Conservation (phyloP, 495 filamentous ascomycete genomes). For the Neurospora tetraspora region DNA sequence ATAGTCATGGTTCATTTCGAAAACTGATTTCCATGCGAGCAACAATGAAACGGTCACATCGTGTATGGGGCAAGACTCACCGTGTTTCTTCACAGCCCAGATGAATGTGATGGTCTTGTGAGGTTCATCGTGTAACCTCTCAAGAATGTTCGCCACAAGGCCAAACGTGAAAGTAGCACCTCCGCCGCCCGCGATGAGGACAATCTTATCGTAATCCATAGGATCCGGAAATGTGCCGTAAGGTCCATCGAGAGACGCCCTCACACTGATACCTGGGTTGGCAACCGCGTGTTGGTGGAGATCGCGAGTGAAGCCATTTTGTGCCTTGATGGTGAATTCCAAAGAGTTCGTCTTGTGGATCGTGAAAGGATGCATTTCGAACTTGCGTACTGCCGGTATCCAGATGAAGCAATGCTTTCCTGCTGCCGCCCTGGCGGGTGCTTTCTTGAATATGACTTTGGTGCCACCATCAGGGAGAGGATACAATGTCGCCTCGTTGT, state of each 20-base stretch:
- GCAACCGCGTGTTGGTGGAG: slow-evolving; percentile 40
- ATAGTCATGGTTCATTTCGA: background rate
- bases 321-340: slow-evolving; percentile 45
- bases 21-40: background rate
- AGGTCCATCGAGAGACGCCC: slow-evolving; percentile 46
- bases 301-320: slow-evolving; percentile 48
- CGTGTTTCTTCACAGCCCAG: slow-evolving; percentile 42
- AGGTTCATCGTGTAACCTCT: slow-evolving; percentile 29
- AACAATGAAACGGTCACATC: background rate
- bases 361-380: slow-evolving; percentile 56
- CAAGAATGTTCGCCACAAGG: slow-evolving; percentile 39
- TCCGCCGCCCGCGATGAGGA: slow-evolving; percentile 50
- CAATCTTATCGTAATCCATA: slow-evolving; percentile 43
- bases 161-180: slow-evolving; percentile 50
- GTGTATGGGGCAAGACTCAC: slow-evolving; percentile 20
- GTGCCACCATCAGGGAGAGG: slow-evolving; percentile 48
- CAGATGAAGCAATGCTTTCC: slow-evolving; percentile 54
- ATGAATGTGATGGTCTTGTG: slow-evolving; percentile 43
- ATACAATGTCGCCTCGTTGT: slow-evolving; percentile 44
- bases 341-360: slow-evolving; percentile 39
- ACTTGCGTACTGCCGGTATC: slow-evolving; percentile 44
- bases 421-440: slow-evolving; percentile 32
- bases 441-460: slow-evolving; percentile 42
- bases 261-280: slow-evolving; percentile 36
- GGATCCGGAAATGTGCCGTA: slow-evolving; percentile 51